A percentile compares a stretch with the other conserved stretches of the same genome.
Evolutionary conservation across 768 basidiomycete genomes (phyloP).

Genomic region (Auricularia auricula-judae): DNA sequence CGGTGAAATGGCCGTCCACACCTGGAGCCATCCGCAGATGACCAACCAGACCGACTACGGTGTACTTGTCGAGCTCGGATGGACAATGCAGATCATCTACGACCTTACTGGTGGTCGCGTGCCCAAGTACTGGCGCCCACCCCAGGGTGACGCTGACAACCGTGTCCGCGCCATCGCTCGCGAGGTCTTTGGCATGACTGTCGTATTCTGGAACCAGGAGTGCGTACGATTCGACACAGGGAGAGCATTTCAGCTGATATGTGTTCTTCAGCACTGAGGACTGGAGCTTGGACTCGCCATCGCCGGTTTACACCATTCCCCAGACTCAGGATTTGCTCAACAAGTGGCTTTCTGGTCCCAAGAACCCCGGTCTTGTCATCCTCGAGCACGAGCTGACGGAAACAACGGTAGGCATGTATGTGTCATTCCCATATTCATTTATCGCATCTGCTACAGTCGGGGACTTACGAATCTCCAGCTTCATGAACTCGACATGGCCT

Average conservation of each 20-base stretch:
- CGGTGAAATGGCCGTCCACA: constrained; percentile 27
- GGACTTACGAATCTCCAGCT: constrained; percentile 16
- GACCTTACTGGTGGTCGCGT: constrained; percentile 71
- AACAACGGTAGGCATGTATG: constrained; percentile 37
- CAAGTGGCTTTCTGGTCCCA: constrained; percentile 42
- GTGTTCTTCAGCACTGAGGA: constrained; percentile 36
- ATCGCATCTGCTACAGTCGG: too few species aligned
- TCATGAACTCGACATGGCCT: constrained; percentile 49
- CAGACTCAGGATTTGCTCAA: constrained; percentile 9
- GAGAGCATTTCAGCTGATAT: too few species aligned
- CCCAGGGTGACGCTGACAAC: constrained; percentile 75
- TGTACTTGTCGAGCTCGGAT: constrained; percentile 71
- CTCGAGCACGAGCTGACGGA: constrained; percentile 75
- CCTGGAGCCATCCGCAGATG: constrained; percentile 73
- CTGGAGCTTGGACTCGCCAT: constrained; percentile 35
- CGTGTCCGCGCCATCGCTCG: constrained; percentile 78
- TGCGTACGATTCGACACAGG: constrained; percentile 20
- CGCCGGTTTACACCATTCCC: constrained; percentile 38
- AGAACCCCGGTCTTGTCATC: constrained; percentile 67
- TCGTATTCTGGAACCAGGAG: constrained; percentile 88
- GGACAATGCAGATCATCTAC: constrained; percentile 68
- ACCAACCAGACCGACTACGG: constrained; percentile 60
- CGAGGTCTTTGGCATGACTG: constrained; percentile 72
- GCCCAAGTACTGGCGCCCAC: constrained; percentile 77
- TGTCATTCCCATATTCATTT: too few species aligned